Conservation (phyloP, 2,329 filamentous ascomycete species). For the Xylariaceae sp. region DNA sequence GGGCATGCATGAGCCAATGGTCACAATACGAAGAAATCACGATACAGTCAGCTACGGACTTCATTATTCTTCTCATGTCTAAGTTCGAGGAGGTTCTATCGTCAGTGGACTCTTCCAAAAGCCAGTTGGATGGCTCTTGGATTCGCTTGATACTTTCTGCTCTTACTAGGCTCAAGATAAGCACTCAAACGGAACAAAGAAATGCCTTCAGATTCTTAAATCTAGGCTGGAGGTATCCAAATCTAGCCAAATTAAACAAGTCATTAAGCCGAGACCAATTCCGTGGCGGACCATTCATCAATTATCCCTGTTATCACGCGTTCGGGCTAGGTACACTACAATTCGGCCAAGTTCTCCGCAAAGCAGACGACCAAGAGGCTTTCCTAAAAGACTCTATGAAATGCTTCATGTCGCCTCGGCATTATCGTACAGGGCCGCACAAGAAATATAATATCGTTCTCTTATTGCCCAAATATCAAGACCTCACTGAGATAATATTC, state of each 20-base stretch:
- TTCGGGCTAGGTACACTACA: background rate
- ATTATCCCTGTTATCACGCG: background rate
- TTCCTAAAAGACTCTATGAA: background rate
- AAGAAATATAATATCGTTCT: too few relatives aligned
- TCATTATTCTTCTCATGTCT: background rate
- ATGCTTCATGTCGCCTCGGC: too few relatives aligned
- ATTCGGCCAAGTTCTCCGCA: background rate
- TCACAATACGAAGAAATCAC: background rate
- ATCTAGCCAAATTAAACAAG: background rate
- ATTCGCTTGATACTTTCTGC: background rate
- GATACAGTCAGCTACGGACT: slow-evolving; percentile 2
- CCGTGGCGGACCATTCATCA: too few relatives aligned
- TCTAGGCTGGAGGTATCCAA: background rate
- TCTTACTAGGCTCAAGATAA: background rate
- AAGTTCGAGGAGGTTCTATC: slow-evolving; percentile 2
- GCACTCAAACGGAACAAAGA: background rate
- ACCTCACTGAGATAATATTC: background rate
- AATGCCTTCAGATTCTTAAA: background rate
- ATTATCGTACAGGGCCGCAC: too few relatives aligned
- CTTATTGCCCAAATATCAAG: too few relatives aligned
- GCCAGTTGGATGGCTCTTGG: slow-evolving; percentile 5
- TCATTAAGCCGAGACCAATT: too few relatives aligned
- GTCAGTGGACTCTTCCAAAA: too few relatives aligned
- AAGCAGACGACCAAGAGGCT: background rate
- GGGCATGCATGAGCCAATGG: slow-evolving; percentile 6